These are phyloP conservation scores for Ceratobasidium sp. DNA, from an alignment of 1,284 basidiomycete genomes.

Conservation along the genomic window DNA sequence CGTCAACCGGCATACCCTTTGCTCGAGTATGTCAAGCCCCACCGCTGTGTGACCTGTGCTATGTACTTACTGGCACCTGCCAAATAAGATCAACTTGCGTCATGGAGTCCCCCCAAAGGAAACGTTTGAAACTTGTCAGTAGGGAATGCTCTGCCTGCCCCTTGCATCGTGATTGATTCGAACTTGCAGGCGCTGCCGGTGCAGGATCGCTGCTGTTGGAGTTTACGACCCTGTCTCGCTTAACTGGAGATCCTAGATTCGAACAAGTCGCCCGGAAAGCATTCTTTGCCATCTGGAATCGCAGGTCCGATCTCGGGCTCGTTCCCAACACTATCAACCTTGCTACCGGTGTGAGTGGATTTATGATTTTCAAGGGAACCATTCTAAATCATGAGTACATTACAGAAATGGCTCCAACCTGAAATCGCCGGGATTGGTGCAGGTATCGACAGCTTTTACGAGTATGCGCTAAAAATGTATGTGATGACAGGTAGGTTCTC, in stretches of 20 bases:
- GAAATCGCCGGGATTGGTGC: slow-evolving; percentile 87
- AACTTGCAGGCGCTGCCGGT: slow-evolving; percentile 80
- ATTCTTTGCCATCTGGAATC: slow-evolving; percentile 93
- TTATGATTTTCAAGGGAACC: background rate
- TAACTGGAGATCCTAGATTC: slow-evolving; percentile 88
- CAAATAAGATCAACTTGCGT: slow-evolving; percentile 75
- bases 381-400: slow-evolving; percentile 15
- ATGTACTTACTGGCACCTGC: slow-evolving; percentile 32
- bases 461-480: slow-evolving; percentile 68
- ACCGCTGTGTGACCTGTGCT: background rate
- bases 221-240: slow-evolving; percentile 88
- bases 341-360: slow-evolving; percentile 73
- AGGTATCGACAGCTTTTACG: slow-evolving; percentile 93
- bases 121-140: slow-evolving; percentile 80
- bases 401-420: slow-evolving; percentile 75
- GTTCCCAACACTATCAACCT: slow-evolving; percentile 91
- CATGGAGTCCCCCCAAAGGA: slow-evolving; percentile 76
- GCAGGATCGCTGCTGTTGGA: slow-evolving; percentile 93
- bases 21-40: slow-evolving; percentile 71
- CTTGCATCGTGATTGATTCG: slow-evolving; percentile 28
- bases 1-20: slow-evolving; percentile 88
- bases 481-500: slow-evolving; percentile 77
- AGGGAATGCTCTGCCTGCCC: slow-evolving; percentile 45
- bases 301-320: slow-evolving; percentile 81
- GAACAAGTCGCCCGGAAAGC: slow-evolving; percentile 87